Conservation (phyloP, 768 basidiomycete genomes). For the Lentinula guzmanii region DNA sequence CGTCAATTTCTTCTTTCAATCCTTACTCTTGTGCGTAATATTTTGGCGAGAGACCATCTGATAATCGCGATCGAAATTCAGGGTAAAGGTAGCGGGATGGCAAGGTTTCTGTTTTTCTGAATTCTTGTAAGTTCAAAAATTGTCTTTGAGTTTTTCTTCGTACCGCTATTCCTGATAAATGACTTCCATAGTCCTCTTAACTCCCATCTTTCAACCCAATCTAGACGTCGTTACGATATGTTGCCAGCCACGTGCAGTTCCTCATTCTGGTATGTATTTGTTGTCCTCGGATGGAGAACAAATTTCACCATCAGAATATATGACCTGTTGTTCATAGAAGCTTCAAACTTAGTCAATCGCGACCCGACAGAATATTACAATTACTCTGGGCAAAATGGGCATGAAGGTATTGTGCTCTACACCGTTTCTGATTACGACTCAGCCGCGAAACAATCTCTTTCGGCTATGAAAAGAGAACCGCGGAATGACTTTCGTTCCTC, state of each 20-base stretch:
- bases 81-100: too few species aligned
- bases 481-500: conserved; percentile 4
- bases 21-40: too few species aligned
- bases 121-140: neutral
- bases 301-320: neutral
- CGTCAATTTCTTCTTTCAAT: too few species aligned
- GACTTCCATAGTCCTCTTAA: neutral
- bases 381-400: neutral
- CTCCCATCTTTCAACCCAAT: neutral
- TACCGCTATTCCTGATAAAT: neutral
- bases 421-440: neutral
- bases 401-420: neutral
- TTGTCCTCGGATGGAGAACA: neutral
- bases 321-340: neutral
- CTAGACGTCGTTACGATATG: neutral
- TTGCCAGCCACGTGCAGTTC: neutral
- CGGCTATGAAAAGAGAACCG: conserved; percentile 4
- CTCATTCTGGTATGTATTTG: neutral
- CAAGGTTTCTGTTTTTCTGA: too few species aligned
- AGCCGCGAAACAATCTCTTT: neutral
- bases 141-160: neutral
- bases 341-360: neutral
- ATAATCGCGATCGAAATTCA: too few species aligned
- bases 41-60: too few species aligned
- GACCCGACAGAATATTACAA: neutral